Evolutionary conservation across 2,329 filamentous ascomycete species (phyloP), one percentile per base, ranked within the genome.

Genomic region (Colletotrichum chrysophilum): DNA sequence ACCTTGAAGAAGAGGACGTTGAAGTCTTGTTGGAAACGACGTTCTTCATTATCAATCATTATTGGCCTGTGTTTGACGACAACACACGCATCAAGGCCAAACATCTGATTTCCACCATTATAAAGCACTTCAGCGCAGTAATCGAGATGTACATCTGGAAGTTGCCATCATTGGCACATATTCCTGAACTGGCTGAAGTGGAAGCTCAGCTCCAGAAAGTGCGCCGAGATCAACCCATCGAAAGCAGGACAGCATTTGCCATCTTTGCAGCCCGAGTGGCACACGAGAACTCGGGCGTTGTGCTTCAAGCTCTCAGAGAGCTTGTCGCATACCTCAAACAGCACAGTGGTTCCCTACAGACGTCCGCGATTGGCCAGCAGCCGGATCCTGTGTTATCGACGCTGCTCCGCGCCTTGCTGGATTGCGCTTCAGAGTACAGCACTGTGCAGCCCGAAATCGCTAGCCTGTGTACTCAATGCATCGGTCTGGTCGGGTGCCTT

Each of bases 401-500:
- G 13, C 87, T 98, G 62, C 90, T 94, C 66, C 92, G 96, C 67
- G 92, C 94, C 14, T 88, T 99, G 13, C 90, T 99, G 12, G 96
- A 98, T 84, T 96, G 95, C 67, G 94, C 93, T 66, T 92, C 96
- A 70, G 95, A 94, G 77, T 97, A 97, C 84, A 94, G 93, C 78
- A 90, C 91, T 66, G 88, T 89, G 14, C 90, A 94, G 56, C 83
- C 88, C 9, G 91, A 92, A 14, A 94, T 98, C 70, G 89, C 93
- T 66, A 88, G 91, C 21, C 87, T 97, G 4, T 95, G 95, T 77
- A 94, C 95, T 16, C 92, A 94, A 80, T 97, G 95, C 78, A 89
- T 99, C 52, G 97, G 97, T 1, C 89, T 97, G 24, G 92, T 99
- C 69, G 97, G 97, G 8, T 98, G 96, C 78, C 87, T 99, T 26